These are phyloP conservation scores for Rutstroemia sydowiana DNA, from an alignment of 2,329 filamentous ascomycete species.

Conservation along the genomic window DNA sequence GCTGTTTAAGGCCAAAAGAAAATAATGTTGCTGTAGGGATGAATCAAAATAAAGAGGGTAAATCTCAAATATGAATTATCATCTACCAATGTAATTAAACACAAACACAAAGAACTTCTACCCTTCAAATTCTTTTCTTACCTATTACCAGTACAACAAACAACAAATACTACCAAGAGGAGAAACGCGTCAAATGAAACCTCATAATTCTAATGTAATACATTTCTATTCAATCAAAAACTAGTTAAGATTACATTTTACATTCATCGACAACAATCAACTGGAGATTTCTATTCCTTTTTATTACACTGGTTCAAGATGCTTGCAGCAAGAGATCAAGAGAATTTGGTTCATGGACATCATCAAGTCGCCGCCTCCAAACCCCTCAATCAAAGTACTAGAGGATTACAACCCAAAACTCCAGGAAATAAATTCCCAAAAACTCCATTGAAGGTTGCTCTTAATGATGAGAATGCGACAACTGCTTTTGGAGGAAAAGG, in stretches of 20 bases:
- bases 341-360: conserved; percentile 74
- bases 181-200: not conserved
- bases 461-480: conserved; percentile 81
- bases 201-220: conserved; percentile 3
- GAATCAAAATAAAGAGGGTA: conserved; percentile 7
- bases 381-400: conserved; percentile 57
- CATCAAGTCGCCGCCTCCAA: conserved; percentile 66
- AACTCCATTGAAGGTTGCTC: conserved; percentile 69
- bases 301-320: too few relatives aligned
- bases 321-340: conserved; percentile 76
- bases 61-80: not conserved
- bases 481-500: conserved; percentile 48
- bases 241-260: conserved; percentile 2
- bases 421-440: conserved; percentile 70
- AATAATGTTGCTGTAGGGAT: conserved; percentile 13
- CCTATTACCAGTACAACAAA: too few relatives aligned
- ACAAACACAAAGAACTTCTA: too few relatives aligned
- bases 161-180: too few relatives aligned
- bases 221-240: not conserved
- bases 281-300: too few relatives aligned
- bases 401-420: conserved; percentile 64
- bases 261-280: too few relatives aligned
- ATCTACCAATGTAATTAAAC: too few relatives aligned
- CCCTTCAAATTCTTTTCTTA: too few relatives aligned
- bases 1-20: not conserved